phyloP scores from a whole-genome alignment of 495 filamentous ascomycete genomes.

The Xylaria cubensis region DNA sequence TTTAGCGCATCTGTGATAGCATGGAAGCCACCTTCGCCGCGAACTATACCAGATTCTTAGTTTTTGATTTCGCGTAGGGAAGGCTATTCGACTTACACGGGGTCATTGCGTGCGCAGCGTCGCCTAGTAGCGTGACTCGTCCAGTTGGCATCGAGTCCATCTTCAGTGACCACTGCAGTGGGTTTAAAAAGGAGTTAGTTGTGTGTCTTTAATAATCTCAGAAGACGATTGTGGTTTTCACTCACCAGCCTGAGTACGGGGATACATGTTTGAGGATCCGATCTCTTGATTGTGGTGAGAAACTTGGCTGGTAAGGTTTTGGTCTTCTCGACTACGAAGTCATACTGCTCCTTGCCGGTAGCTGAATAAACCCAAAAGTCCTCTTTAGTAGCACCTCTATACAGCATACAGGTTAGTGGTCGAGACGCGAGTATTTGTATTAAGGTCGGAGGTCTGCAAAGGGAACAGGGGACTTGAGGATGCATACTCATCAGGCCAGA shows the following conservation, averaged over 20 bases:
- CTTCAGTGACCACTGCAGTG: not conserved
- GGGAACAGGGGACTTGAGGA: not conserved
- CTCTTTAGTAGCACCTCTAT: constrained; percentile 20
- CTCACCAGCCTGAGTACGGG: constrained; percentile 8
- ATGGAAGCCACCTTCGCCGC: constrained; percentile 35
- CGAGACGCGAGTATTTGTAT: no score
- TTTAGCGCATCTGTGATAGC: constrained; percentile 36
- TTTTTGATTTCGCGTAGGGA: no score
- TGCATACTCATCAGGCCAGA: constrained; percentile 35
- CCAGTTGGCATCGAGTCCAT: constrained; percentile 41
- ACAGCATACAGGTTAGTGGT: not conserved
- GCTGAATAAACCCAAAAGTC: constrained; percentile 35
- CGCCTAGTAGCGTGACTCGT: constrained; percentile 52
- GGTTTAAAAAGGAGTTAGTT: constrained; percentile 17
- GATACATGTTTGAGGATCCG: constrained; percentile 19
- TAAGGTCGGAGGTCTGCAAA: not conserved
- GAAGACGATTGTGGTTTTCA: not conserved
- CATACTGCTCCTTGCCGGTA: constrained; percentile 33
- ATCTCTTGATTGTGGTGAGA: constrained; percentile 34
- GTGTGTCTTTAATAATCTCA: not conserved
- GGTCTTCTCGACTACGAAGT: constrained; percentile 34
- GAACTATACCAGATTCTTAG: constrained; percentile 21
- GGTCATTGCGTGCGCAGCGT: constrained; percentile 64
- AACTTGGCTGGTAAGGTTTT: constrained; percentile 31
- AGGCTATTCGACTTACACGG: constrained; percentile 51